Evolutionary conservation across 2,329 filamentous ascomycete species (phyloP).

Genomic region (Epichloe gansuensis): DNA sequence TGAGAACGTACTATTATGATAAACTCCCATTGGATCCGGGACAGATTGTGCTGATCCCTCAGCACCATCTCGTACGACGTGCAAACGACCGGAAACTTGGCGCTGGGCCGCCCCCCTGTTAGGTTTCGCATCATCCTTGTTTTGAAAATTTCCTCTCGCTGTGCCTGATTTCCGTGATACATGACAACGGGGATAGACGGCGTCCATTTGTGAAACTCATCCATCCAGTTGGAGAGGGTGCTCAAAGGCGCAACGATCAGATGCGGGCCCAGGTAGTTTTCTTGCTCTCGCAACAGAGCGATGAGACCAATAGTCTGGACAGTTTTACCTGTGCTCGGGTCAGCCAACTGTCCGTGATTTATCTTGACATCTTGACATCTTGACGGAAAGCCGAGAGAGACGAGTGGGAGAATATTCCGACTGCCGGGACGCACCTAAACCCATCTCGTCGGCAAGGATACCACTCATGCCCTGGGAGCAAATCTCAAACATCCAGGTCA

Average conservation of each 20-base stretch:
- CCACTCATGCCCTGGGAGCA: conserved; percentile 73
- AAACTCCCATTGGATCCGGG: conserved; percentile 86
- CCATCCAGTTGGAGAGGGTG: conserved; percentile 90
- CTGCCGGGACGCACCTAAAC: conserved; percentile 39
- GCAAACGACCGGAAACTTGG: conserved; percentile 78
- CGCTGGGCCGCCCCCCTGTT: conserved; percentile 40
- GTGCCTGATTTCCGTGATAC: conserved; percentile 74
- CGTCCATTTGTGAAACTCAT: conserved; percentile 85
- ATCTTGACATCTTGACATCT: too few species aligned
- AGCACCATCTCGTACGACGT: conserved; percentile 96
- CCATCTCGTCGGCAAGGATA: conserved; percentile 91
- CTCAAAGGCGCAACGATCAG: conserved; percentile 82
- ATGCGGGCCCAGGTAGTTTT: conserved; percentile 73
- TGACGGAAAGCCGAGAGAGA: not conserved
- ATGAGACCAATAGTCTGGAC: conserved; percentile 82
- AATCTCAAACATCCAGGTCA: conserved; percentile 90
- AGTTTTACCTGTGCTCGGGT: conserved; percentile 56
- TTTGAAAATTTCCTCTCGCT: conserved; percentile 63
- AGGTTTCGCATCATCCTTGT: conserved; percentile 60
- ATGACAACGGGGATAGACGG: conserved; percentile 78
- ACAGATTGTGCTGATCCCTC: conserved; percentile 69
- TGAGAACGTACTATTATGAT: conserved; percentile 65
- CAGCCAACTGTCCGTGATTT: not conserved
- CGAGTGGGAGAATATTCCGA: not conserved
- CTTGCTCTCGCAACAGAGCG: conserved; percentile 75